Evolutionary conservation across 2,329 filamentous ascomycete genomes (phyloP).

Genomic region (Grosmannia huntii): DNA sequence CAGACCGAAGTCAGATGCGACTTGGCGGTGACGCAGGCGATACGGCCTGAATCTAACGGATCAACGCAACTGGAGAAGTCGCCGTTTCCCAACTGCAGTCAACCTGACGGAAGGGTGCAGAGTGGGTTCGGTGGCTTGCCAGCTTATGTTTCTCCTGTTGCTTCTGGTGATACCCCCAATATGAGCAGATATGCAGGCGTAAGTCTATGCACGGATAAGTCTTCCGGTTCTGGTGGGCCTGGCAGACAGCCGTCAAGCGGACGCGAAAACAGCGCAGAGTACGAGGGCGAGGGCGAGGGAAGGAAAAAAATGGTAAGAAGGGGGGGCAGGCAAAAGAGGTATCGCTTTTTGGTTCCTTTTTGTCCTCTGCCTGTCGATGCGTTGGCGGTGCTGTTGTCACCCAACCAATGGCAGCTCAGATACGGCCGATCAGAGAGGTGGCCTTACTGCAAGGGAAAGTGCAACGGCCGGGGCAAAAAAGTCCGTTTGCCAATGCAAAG

Average conservation of each 20-base stretch:
- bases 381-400: constrained; percentile 14
- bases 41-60: neutral
- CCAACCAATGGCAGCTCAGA: constrained; percentile 13
- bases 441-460: constrained; percentile 11
- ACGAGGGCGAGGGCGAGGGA: neutral
- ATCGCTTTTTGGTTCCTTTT: constrained; percentile 6
- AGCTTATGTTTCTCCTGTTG: neutral
- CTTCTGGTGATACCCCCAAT: neutral
- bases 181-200: neutral
- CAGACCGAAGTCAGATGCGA: neutral
- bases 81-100: neutral
- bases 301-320: constrained; percentile 9
- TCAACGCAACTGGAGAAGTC: neutral
- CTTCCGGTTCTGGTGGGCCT: neutral
- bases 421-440: constrained; percentile 10
- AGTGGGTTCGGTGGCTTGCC: neutral
- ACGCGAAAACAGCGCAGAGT: neutral
- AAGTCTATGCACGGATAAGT: neutral
- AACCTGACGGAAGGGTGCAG: neutral
- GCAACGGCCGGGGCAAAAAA: constrained; percentile 4
- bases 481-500: neutral
- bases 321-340: neutral
- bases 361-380: constrained; percentile 11
- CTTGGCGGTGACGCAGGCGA: neutral
- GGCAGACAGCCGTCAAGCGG: neutral